These are phyloP conservation scores for Aspergillus brunneoviolaceus DNA, from an alignment of 2,329 filamentous ascomycete species.

Conservation along the genomic window DNA sequence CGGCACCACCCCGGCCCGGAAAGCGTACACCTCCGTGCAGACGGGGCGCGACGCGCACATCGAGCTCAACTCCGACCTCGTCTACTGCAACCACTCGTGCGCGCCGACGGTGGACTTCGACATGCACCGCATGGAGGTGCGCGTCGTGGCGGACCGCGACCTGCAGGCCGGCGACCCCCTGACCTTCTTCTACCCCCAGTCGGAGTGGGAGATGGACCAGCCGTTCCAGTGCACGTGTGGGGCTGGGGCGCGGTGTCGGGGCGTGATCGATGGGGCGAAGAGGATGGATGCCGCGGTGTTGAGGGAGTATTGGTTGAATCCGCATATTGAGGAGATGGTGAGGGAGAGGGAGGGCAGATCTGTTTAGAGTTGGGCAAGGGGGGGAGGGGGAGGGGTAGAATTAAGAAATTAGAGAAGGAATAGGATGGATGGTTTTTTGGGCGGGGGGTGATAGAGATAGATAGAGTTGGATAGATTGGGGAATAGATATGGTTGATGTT, in stretches of 20 bases:
- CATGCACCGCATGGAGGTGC: constrained; percentile 45
- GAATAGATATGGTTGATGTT: no score
- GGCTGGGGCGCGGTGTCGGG: constrained; percentile 37
- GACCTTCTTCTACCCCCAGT: constrained; percentile 52
- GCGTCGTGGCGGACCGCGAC: constrained; percentile 39
- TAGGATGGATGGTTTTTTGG: no score
- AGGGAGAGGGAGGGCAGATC: constrained; percentile 16
- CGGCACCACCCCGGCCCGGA: constrained; percentile 43
- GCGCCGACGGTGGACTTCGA: constrained; percentile 55
- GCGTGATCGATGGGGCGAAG: constrained; percentile 42
- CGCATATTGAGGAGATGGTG: constrained; percentile 39
- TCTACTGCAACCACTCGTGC: constrained; percentile 60
- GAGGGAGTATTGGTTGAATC: constrained; percentile 45
- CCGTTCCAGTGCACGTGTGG: constrained; percentile 47
- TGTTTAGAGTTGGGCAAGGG: not conserved
- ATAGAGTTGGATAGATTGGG: constrained; percentile 21
- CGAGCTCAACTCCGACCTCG: constrained; percentile 57
- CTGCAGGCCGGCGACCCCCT: constrained; percentile 43
- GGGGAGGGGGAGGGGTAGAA: not conserved
- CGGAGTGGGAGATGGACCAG: constrained; percentile 52
- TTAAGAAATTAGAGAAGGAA: not conserved
- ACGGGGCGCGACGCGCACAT: constrained; percentile 51
- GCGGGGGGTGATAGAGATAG: not conserved
- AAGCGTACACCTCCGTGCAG: constrained; percentile 56
- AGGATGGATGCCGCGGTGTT: constrained; percentile 34